These are phyloP conservation scores for Cladobotryum protrusum DNA, from an alignment of 2,329 filamentous ascomycete genomes.

Conservation along the genomic window DNA sequence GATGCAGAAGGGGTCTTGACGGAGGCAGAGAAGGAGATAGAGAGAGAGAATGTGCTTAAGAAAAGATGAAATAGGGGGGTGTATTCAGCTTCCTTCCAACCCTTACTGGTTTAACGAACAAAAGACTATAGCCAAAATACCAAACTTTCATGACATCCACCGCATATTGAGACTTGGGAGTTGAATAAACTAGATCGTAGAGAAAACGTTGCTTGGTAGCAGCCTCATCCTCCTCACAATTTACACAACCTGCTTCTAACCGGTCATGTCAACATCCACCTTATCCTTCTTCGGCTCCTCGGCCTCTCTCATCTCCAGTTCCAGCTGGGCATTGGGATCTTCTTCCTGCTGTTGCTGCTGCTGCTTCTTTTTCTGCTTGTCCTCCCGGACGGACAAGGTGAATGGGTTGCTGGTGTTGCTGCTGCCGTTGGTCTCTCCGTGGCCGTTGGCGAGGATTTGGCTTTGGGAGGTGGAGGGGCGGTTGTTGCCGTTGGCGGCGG, in stretches of 20 bases:
- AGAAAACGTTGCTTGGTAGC: neutral
- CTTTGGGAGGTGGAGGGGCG: slow-evolving; percentile 11
- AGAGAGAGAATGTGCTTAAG: no score
- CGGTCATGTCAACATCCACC: slow-evolving; percentile 55
- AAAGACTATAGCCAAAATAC: neutral
- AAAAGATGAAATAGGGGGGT: neutral
- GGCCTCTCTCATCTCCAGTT: slow-evolving; percentile 48
- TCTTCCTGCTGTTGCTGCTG: slow-evolving; percentile 17
- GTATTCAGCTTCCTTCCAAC: neutral
- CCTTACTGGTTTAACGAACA: neutral
- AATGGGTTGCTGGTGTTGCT: slow-evolving; percentile 11
- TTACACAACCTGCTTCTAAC: slow-evolving; percentile 28
- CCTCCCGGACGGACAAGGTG: slow-evolving; percentile 17
- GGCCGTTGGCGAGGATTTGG: slow-evolving; percentile 20
- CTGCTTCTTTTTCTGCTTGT: slow-evolving; percentile 13
- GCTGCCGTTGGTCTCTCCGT: slow-evolving; percentile 17
- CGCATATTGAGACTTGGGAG: no score
- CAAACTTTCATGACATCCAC: neutral
- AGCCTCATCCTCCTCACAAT: neutral
- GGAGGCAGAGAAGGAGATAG: no score
- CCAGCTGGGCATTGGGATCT: slow-evolving; percentile 48
- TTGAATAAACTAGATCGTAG: neutral
- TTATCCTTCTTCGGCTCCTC: slow-evolving; percentile 37
- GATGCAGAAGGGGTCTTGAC: neutral
- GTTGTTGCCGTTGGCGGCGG: slow-evolving; percentile 4